These are phyloP conservation scores for Trypanosoma rangeli DNA, from an alignment of 208 protist genomes.

Conservation along the genomic window DNA sequence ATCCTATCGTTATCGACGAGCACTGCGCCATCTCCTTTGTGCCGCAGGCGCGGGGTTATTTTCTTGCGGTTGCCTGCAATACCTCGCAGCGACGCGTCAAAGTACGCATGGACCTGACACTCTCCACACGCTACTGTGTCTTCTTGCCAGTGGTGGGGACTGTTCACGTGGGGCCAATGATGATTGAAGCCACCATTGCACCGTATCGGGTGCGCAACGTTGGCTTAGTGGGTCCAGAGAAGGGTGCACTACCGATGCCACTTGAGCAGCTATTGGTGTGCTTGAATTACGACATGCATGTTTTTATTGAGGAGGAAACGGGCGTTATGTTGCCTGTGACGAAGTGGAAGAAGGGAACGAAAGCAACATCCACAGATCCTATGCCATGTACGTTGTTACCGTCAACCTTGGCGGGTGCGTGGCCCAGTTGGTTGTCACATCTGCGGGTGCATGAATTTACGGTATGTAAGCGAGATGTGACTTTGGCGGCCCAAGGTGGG, in stretches of 20 bases:
- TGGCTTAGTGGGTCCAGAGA: constrained; percentile 7
- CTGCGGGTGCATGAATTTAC: constrained; percentile 2
- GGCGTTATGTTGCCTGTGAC: constrained; percentile 8
- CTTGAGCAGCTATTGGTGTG: neutral
- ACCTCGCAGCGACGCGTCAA: constrained; percentile 7
- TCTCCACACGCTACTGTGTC: constrained; percentile 8
- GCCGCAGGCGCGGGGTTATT: neutral
- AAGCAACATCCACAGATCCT: neutral
- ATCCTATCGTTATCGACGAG: constrained; percentile 17
- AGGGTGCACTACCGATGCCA: neutral
- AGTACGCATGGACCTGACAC: constrained; percentile 8
- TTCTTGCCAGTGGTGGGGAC: constrained; percentile 4
- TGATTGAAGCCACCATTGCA: constrained; percentile 5
- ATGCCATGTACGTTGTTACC: neutral
- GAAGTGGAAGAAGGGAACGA: constrained; percentile 2
- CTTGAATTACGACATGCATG: neutral
- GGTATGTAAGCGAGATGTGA: neutral
- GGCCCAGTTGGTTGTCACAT: neutral
- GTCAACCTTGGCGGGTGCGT: neutral
- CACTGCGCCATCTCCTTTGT: constrained; percentile 14
- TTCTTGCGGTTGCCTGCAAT: neutral
- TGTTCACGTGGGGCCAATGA: neutral
- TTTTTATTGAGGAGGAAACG: constrained; percentile 15
- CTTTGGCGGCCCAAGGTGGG: neutral
- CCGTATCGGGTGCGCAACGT: constrained; percentile 16